A percentile compares a stretch with the other conserved stretches of the same genome.
phyloP scores from a whole-genome alignment of 805 yeast species.

The Debaryomyces tyrocola region DNA sequence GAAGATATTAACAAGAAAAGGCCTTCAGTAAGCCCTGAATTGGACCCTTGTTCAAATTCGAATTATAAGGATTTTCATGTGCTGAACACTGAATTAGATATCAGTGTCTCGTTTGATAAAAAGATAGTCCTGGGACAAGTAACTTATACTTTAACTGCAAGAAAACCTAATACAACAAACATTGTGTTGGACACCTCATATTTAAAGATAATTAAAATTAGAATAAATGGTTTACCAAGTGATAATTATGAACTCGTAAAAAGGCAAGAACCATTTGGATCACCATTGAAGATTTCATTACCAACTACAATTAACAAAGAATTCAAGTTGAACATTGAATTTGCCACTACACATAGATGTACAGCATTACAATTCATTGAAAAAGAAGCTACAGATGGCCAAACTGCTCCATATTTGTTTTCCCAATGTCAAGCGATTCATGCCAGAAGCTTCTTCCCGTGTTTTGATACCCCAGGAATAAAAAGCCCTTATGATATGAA shows the following conservation, averaged over 20 bases:
- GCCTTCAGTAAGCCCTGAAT: background rate
- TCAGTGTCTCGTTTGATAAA: constrained; percentile 24
- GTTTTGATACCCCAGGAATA: constrained; percentile 37
- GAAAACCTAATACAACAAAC: background rate
- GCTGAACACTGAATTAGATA: constrained; percentile 16
- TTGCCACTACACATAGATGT: constrained; percentile 28
- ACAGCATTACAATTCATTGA: constrained; percentile 35
- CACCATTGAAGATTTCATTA: constrained; percentile 18
- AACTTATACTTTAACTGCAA: constrained; percentile 14
- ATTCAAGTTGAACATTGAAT: constrained; percentile 17
- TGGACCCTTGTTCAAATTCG: constrained; percentile 29
- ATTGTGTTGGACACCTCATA: constrained; percentile 28
- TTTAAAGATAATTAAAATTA: constrained; percentile 17
- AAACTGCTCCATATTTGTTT: constrained; percentile 33
- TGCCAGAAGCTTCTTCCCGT: constrained; percentile 36
- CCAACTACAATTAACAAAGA: constrained; percentile 5
- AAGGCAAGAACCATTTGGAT: constrained; percentile 24
- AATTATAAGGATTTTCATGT: constrained; percentile 26
- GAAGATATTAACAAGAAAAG: background rate
- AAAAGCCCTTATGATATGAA: constrained; percentile 26
- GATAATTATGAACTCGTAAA: constrained; percentile 10
- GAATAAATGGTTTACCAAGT: constrained; percentile 15
- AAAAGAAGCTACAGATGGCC: constrained; percentile 17
- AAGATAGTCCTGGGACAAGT: constrained; percentile 24
- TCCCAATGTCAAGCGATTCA: constrained; percentile 39